Conservation (phyloP, 2,329 filamentous ascomycete genomes). For the Penicillium corylophilum region DNA sequence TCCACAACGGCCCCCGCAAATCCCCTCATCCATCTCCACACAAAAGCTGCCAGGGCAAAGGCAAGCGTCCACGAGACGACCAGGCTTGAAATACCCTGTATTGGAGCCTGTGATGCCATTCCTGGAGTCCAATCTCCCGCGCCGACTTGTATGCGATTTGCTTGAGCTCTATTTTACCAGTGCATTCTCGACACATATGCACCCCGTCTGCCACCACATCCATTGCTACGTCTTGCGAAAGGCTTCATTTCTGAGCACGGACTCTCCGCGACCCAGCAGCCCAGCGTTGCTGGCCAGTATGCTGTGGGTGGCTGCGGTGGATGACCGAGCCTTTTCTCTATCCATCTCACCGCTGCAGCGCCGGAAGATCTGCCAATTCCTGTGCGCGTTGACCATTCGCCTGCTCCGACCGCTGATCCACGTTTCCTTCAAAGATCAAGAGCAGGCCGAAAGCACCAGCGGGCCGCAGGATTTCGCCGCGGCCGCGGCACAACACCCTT, state of each 20-base stretch:
- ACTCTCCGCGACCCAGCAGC: slow-evolving; percentile 75
- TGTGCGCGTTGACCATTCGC: slow-evolving; percentile 80
- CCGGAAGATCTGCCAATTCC: slow-evolving; percentile 80
- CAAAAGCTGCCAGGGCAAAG: slow-evolving; percentile 59
- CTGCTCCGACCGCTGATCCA: slow-evolving; percentile 85
- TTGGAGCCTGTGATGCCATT: slow-evolving; percentile 79
- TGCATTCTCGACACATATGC: slow-evolving; percentile 81
- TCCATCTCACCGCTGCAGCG: slow-evolving; percentile 80
- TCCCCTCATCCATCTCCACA: slow-evolving; percentile 45
- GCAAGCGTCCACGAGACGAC: slow-evolving; percentile 42
- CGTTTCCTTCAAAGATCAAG: slow-evolving; percentile 57
- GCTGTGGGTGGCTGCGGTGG: slow-evolving; percentile 95
- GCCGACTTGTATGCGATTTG: slow-evolving; percentile 79
- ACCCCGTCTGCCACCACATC: slow-evolving; percentile 87
- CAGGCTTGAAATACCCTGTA: slow-evolving; percentile 72
- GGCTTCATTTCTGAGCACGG: slow-evolving; percentile 78
- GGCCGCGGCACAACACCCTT: slow-evolving; percentile 58
- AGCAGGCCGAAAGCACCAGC: slow-evolving; percentile 45
- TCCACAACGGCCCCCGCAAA: slow-evolving; percentile 22
- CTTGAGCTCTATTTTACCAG: slow-evolving; percentile 90
- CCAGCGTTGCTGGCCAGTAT: slow-evolving; percentile 87
- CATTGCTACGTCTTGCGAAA: slow-evolving; percentile 87
- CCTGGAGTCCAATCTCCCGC: slow-evolving; percentile 73
- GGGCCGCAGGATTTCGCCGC: slow-evolving; percentile 73
- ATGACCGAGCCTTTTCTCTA: slow-evolving; percentile 81